These are phyloP conservation scores for Symbiotaphrina buchneri DNA, from an alignment of 495 filamentous ascomycete species.

Conservation along the genomic window DNA sequence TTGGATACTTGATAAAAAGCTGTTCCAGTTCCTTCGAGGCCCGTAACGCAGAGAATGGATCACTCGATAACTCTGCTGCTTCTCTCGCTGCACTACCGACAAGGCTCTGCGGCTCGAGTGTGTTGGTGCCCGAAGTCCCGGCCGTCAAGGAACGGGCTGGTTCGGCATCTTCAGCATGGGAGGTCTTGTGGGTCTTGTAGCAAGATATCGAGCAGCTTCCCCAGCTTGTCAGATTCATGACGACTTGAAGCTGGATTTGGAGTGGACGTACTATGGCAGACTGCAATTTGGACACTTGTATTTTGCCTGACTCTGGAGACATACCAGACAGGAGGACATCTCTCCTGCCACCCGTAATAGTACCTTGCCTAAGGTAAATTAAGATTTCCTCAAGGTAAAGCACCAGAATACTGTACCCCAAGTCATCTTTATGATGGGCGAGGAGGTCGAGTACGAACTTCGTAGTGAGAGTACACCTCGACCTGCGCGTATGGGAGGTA, in stretches of 20 bases:
- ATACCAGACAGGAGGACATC: constrained; percentile 28
- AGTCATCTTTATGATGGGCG: too few relatives aligned
- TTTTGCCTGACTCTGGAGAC: constrained; percentile 28
- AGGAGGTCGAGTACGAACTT: too few relatives aligned
- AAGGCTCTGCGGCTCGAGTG: too few relatives aligned
- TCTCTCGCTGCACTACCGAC: neutral
- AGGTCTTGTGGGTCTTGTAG: constrained; percentile 31
- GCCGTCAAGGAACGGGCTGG: neutral
- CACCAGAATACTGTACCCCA: too few relatives aligned
- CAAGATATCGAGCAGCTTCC: constrained; percentile 47
- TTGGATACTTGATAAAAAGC: neutral
- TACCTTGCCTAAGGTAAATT: too few relatives aligned
- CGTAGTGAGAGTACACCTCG: too few relatives aligned
- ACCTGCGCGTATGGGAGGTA: too few relatives aligned
- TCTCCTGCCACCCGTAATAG: too few relatives aligned
- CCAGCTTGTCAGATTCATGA: constrained; percentile 3
- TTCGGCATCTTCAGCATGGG: constrained; percentile 1
- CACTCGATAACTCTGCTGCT: neutral
- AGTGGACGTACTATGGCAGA: constrained; percentile 31
- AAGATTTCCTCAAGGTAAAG: too few relatives aligned
- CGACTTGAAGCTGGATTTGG: constrained; percentile 1
- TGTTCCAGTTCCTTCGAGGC: neutral
- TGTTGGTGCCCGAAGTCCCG: neutral
- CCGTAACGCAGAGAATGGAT: neutral
- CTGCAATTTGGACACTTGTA: constrained; percentile 44